phyloP scores from a whole-genome alignment of 768 basidiomycete species.

The Trametes villosa region DNA sequence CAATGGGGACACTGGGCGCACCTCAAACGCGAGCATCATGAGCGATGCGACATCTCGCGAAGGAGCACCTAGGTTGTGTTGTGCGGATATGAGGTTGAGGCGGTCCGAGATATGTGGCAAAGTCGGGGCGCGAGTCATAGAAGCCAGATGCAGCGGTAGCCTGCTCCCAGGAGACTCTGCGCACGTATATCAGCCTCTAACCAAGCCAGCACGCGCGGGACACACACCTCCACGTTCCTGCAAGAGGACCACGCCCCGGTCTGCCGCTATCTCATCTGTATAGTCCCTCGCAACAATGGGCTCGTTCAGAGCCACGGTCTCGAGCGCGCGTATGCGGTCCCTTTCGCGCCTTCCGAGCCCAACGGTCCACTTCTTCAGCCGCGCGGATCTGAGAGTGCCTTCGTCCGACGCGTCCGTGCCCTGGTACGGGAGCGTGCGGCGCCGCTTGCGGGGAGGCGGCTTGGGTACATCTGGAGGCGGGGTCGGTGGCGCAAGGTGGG shows the following conservation, averaged over 20 bases:
- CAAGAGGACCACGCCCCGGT: constrained; percentile 68
- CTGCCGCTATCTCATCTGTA: constrained; percentile 69
- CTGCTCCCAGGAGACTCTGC: constrained; percentile 74
- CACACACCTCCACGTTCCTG: constrained; percentile 64
- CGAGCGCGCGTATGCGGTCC: constrained; percentile 63
- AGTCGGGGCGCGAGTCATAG: constrained; percentile 72
- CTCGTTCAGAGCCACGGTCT: constrained; percentile 46
- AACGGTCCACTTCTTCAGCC: constrained; percentile 77
- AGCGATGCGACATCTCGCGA: constrained; percentile 66
- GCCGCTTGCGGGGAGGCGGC: constrained; percentile 67
- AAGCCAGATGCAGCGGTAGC: constrained; percentile 72
- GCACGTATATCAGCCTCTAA: background rate
- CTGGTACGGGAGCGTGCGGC: constrained; percentile 72
- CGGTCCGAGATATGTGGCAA: constrained; percentile 79
- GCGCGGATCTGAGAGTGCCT: constrained; percentile 57
- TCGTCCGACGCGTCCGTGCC: constrained; percentile 60
- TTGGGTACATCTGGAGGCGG: constrained; percentile 68
- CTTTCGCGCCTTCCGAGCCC: constrained; percentile 75
- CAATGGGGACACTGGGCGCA: constrained; percentile 34
- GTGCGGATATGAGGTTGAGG: constrained; percentile 80
- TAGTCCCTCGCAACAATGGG: constrained; percentile 47
- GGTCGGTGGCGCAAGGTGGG: constrained; percentile 67
- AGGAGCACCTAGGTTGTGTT: constrained; percentile 68
- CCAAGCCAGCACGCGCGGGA: background rate
- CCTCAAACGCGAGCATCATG: constrained; percentile 81